A percentile compares a stretch with the other conserved stretches of the same genome.
Evolutionary conservation across 2,329 filamentous ascomycete species (phyloP).

Genomic region (Cercospora sp.): DNA sequence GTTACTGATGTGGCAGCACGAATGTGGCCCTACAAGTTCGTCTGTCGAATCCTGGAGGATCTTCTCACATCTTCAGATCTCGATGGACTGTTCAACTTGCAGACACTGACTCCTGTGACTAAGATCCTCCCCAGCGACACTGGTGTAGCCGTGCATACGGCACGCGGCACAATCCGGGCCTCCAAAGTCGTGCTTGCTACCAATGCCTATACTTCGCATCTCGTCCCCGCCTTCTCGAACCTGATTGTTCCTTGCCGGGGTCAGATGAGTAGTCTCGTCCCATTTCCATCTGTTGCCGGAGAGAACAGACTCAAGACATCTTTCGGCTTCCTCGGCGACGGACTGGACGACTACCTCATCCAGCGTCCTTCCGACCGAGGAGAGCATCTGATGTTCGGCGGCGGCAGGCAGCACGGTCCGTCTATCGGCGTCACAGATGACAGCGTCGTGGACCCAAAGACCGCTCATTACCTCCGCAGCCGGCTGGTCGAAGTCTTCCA

Average conservation of each 20-base stretch:
- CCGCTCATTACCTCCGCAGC: conserved; percentile 58
- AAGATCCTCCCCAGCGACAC: conserved; percentile 31
- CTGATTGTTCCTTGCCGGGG: conserved; percentile 77
- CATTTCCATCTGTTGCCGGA: conserved; percentile 47
- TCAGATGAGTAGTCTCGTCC: conserved; percentile 67
- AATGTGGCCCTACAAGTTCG: conserved; percentile 82
- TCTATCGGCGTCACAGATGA: conserved; percentile 63
- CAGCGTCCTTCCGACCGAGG: conserved; percentile 59
- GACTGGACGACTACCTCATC: conserved; percentile 70
- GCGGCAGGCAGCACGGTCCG: conserved; percentile 62
- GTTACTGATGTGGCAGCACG: conserved; percentile 66
- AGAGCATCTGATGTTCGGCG: conserved; percentile 69
- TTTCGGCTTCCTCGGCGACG: conserved; percentile 64
- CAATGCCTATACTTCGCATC: conserved; percentile 78
- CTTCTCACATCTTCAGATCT: conserved; percentile 47
- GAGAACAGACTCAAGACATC: conserved; percentile 54
- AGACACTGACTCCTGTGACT: conserved; percentile 68
- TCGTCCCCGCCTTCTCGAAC: conserved; percentile 68
- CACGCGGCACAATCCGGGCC: conserved; percentile 66
- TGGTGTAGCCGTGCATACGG: conserved; percentile 50
- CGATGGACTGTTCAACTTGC: conserved; percentile 63
- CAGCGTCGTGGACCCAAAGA: conserved; percentile 55
- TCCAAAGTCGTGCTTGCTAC: conserved; percentile 72
- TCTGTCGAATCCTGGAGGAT: conserved; percentile 67
- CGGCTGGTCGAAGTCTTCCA: conserved; percentile 42